phyloP scores from a whole-genome alignment of 2,329 filamentous ascomycete genomes.

The Diplocarpon rosae region DNA sequence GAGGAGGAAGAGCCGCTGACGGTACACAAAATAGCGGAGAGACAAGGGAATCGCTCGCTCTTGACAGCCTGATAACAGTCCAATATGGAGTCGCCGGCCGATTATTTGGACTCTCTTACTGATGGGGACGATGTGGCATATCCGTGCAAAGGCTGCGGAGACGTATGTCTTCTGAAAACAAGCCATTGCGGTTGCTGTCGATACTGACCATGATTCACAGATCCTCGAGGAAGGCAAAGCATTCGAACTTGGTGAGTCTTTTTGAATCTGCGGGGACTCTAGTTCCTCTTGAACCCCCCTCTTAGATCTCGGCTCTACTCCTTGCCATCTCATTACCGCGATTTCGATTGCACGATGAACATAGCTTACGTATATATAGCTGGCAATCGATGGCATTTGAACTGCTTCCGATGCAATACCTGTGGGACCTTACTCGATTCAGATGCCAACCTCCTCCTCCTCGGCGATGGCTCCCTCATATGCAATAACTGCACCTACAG shows the following conservation, averaged over 20 bases:
- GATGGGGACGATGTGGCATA: slow-evolving; percentile 72
- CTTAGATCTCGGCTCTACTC: background rate
- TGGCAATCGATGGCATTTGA: slow-evolving; percentile 95
- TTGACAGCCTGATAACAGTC: slow-evolving; percentile 7
- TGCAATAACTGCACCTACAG: slow-evolving; percentile 99
- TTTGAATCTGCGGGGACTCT: background rate
- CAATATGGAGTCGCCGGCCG: slow-evolving; percentile 42
- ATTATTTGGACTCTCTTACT: slow-evolving; percentile 39
- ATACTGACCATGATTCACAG: slow-evolving; percentile 36
- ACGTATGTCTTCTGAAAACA: slow-evolving; percentile 44
- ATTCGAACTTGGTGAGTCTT: slow-evolving; percentile 76
- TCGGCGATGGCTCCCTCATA: slow-evolving; percentile 94
- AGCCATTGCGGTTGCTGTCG: slow-evolving; percentile 8
- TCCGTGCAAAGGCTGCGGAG: slow-evolving; percentile 86
- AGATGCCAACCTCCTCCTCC: slow-evolving; percentile 90
- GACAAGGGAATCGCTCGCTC: slow-evolving; percentile 10
- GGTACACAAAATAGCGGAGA: background rate
- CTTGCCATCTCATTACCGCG: slow-evolving; percentile 1
- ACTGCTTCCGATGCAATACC: slow-evolving; percentile 96
- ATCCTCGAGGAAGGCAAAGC: slow-evolving; percentile 98
- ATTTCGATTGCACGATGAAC: slow-evolving; percentile 1
- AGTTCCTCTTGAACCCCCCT: background rate
- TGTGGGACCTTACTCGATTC: slow-evolving; percentile 94
- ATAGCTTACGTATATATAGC: slow-evolving; percentile 41
- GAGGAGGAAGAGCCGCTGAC: slow-evolving; percentile 18